Evolutionary conservation across 345 rosid species (phyloP).

Genomic region (Brassica rapa): DNA sequence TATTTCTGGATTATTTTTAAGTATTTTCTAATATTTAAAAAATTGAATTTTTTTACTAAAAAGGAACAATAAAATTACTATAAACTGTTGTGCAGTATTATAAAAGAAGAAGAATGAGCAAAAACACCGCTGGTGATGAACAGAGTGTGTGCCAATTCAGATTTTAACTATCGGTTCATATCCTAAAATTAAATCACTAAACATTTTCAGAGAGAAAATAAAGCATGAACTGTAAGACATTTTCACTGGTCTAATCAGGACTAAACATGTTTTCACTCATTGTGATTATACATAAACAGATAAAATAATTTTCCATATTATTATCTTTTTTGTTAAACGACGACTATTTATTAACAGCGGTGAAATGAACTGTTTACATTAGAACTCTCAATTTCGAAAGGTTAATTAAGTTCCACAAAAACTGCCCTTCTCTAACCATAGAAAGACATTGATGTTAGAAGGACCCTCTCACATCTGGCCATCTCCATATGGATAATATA

Average conservation of each 20-base stretch:
- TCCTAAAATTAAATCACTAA: too few relatives aligned
- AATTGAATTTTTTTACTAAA: too few relatives aligned
- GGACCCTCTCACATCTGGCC: slow-evolving; percentile 25
- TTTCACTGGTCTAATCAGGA: not conserved
- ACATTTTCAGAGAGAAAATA: not conserved
- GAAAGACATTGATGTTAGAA: slow-evolving; percentile 31
- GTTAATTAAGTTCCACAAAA: slow-evolving; percentile 28
- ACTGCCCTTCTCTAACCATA: slow-evolving; percentile 36
- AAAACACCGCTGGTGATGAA: not conserved
- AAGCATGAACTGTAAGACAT: not conserved
- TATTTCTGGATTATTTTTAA: too few relatives aligned
- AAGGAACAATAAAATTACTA: too few relatives aligned
- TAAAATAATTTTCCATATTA: not conserved
- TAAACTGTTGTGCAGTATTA: too few relatives aligned
- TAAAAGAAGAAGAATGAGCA: too few relatives aligned
- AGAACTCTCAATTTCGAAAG: slow-evolving; percentile 2
- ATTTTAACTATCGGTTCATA: too few relatives aligned
- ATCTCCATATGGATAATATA: slow-evolving; percentile 26
- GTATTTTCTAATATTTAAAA: too few relatives aligned
- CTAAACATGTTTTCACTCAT: not conserved
- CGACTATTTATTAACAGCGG: not conserved
- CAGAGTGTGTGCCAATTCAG: not conserved
- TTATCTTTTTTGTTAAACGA: not conserved
- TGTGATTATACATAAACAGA: not conserved
- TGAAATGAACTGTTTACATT: not conserved